Evolutionary conservation across 2,329 filamentous ascomycete species (phyloP), one percentile per base, ranked within the genome.

Genomic region (Sphaerostilbella broomeana): DNA sequence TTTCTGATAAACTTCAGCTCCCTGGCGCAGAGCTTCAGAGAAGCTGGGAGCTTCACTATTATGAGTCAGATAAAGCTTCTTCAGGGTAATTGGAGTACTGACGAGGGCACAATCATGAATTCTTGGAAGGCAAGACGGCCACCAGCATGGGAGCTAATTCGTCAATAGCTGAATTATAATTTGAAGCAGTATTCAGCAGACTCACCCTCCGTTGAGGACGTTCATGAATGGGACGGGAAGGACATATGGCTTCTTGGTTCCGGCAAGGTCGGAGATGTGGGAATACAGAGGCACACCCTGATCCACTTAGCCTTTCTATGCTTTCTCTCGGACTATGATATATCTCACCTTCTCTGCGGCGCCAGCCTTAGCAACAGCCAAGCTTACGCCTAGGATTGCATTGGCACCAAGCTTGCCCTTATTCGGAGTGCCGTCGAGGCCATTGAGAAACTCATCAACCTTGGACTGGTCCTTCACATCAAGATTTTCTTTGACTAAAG

Each of bases 1-100:
- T 71, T 86, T 84, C 71, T 97, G 90, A 83, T 98, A 98, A 59
- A 95, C 88, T 73, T 98, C 92, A 57, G 90, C 72, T 67, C 92
- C 92, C 72, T 94, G 87, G 66, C 90, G 89, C 72, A 98, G 82
- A 63, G 84, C 92, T 77, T 98, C 92, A 55, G 82, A 80, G 81
- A 98, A 98, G 48, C 85, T 82, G 46, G 88, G 83, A 53, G 92
- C 92, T 48, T 80, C 75, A 54, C 83, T 87, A 46, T 29, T 28
- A 55, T 22, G 10, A 4, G 19, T 49, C 21, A 55, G 46, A 34
- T 18, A 43, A 24, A 12, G 9, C n/a, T 8, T 4, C 12, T 21
- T 6, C 16, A 28, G 4, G 6, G 10, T 2, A 2, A 11, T 12
- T 21, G 13, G 11, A 8, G 9, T 8, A 69, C 77, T 64, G 72